Evolutionary conservation across 257 asterid genomes (phyloP).

Genomic region (Ajuga chamaepitys): DNA sequence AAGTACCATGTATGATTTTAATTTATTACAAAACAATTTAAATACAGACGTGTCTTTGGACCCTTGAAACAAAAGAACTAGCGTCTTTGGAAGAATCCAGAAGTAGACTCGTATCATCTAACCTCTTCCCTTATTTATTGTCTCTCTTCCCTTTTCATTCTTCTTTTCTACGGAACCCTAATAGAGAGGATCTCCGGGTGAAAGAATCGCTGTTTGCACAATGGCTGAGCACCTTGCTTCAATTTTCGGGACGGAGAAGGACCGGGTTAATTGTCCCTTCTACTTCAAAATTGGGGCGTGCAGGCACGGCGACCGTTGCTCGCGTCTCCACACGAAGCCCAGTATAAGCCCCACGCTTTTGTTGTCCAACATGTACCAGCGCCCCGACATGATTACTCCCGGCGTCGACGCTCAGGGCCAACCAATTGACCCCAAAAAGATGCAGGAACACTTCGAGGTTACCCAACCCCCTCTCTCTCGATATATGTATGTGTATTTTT

Average conservation of each 20-base stretch:
- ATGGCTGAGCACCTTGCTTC: constrained; percentile 97
- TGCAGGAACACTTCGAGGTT: constrained; percentile 94
- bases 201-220: not conserved
- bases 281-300: constrained; percentile 97
- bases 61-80: too few species aligned
- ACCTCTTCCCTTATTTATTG: not conserved
- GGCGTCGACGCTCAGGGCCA: constrained; percentile 89
- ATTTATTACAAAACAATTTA: too few species aligned
- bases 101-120: not conserved
- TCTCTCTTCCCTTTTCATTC: not conserved
- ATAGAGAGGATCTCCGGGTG: not conserved
- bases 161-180: constrained; percentile 17
- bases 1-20: too few species aligned
- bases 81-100: constrained; percentile 21
- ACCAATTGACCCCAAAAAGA: constrained; percentile 67
- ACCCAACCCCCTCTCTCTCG: not conserved
- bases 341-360: constrained; percentile 83
- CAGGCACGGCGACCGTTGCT: constrained; percentile 94
- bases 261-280: constrained; percentile 91
- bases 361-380: constrained; percentile 88
- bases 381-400: constrained; percentile 96
- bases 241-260: constrained; percentile 85
- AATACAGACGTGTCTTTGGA: too few species aligned
- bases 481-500: not conserved
- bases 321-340: constrained; percentile 92